Percentiles rank a stretch among this genome's conserved stretches.
Conservation (phyloP, 257 asterid genomes). For the Petunia axillaris region DNA sequence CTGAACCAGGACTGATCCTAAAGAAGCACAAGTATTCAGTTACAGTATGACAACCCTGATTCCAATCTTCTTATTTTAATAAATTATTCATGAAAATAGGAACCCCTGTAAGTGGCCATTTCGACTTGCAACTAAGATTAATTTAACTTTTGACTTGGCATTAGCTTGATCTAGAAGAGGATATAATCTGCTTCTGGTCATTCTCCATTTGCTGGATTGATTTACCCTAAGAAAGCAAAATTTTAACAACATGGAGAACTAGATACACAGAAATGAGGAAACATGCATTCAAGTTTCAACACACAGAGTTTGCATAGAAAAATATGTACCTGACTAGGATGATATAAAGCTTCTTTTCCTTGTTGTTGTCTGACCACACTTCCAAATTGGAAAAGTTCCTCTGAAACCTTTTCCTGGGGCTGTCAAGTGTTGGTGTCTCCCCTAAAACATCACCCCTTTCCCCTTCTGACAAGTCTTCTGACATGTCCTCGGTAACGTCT, state of each 20-base stretch:
- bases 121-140: no score
- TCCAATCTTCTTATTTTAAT: background rate
- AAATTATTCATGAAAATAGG: no score
- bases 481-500: conserved; percentile 79
- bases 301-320: conserved; percentile 5
- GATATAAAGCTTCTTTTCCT: conserved; percentile 71
- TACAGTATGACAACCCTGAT: background rate
- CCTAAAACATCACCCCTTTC: conserved; percentile 66
- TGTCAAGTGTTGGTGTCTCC: conserved; percentile 54
- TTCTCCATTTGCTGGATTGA: no score
- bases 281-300: background rate
- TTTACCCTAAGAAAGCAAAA: no score
- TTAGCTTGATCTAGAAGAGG: no score
- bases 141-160: no score
- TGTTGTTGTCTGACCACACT: conserved; percentile 63
- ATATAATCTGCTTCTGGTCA: no score
- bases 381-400: conserved; percentile 60
- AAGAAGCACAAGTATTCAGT: background rate
- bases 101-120: no score
- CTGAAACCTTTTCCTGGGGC: conserved; percentile 54
- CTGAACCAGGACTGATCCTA: background rate
- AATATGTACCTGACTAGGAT: conserved; percentile 64
- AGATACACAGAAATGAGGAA: background rate
- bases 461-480: conserved; percentile 85
- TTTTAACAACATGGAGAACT: no score